Conservation (phyloP, 805 yeast genomes). For the Clavispora santaluciae region DNA sequence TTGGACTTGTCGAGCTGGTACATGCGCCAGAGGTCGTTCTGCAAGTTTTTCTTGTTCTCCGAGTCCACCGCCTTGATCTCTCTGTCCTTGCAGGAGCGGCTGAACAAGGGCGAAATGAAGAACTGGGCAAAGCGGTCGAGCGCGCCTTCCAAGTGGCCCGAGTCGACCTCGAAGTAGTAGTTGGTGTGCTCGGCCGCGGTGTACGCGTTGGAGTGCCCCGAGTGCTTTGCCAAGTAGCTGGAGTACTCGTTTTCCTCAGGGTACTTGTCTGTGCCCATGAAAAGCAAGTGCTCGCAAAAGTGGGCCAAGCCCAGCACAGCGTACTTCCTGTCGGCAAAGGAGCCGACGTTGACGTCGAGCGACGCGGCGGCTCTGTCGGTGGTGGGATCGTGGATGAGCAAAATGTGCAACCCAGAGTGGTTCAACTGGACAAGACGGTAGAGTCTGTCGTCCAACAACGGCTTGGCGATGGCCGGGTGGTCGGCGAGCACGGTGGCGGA, state of each 20-base stretch:
- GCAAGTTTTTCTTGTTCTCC: constrained; percentile 91
- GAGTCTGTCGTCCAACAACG: constrained; percentile 64
- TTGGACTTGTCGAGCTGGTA: constrained; percentile 77
- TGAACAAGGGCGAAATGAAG: constrained; percentile 79
- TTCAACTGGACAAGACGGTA: constrained; percentile 60
- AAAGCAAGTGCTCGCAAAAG: constrained; percentile 59
- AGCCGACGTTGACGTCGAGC: constrained; percentile 72
- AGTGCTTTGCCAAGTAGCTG: constrained; percentile 72
- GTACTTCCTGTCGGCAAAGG: constrained; percentile 61
- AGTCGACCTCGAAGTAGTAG: constrained; percentile 80
- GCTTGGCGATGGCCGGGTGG: constrained; percentile 34
- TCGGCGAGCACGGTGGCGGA: constrained; percentile 21
- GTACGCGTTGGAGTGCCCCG: constrained; percentile 89
- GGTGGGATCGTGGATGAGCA: constrained; percentile 62
- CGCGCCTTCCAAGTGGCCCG: constrained; percentile 77
- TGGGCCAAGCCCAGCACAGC: constrained; percentile 72
- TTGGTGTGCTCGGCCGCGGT: constrained; percentile 87
- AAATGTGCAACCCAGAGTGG: constrained; percentile 52
- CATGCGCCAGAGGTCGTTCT: constrained; percentile 83
- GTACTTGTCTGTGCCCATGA: constrained; percentile 75
- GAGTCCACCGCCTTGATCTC: constrained; percentile 94
- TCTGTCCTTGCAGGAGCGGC: constrained; percentile 71
- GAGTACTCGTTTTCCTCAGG: constrained; percentile 73
- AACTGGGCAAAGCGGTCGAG: constrained; percentile 91
- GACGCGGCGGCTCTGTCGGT: constrained; percentile 79